phyloP scores from a whole-genome alignment of 495 filamentous ascomycete species.

The Aspergillus baeticus region DNA sequence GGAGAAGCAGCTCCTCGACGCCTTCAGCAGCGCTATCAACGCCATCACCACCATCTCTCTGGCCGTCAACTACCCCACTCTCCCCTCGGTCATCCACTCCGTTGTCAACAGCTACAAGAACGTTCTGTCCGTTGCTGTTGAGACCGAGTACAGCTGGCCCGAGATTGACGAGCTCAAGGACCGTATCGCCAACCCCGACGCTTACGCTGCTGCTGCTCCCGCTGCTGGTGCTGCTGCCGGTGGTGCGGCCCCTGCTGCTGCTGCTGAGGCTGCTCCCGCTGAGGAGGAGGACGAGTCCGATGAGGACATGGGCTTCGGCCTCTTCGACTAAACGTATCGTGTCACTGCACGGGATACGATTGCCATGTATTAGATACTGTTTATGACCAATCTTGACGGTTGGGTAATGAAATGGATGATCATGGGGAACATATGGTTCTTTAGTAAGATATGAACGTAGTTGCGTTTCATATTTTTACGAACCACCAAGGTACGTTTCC shows the following conservation, averaged over 20 bases:
- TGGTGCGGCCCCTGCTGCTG: constrained; percentile 47
- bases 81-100: constrained; percentile 95
- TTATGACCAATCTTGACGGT: constrained; percentile 28
- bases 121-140: constrained; percentile 82
- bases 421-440: constrained; percentile 25
- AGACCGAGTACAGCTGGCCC: constrained; percentile 91
- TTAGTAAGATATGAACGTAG: constrained; percentile 42
- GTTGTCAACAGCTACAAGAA: constrained; percentile 98
- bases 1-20: constrained; percentile 84
- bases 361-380: constrained; percentile 46
- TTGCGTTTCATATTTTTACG: constrained; percentile 34
- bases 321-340: constrained; percentile 53
- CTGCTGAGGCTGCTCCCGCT: constrained; percentile 52
- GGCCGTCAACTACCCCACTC: constrained; percentile 88
- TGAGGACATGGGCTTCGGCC: constrained; percentile 56
- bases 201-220: constrained; percentile 80
- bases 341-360: constrained; percentile 26
- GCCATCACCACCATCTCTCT: constrained; percentile 90
- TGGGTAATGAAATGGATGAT: constrained; percentile 33
- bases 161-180: constrained; percentile 98
- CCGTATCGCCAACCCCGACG: constrained; percentile 96
- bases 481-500: constrained; percentile 31
- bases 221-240: constrained; percentile 51
- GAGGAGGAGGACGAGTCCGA: constrained; percentile 52
- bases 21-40: constrained; percentile 76